Base-by-base conservation (phyloP, 2,329 filamentous ascomycete genomes). In the Hypoxylon sp. region DNA sequence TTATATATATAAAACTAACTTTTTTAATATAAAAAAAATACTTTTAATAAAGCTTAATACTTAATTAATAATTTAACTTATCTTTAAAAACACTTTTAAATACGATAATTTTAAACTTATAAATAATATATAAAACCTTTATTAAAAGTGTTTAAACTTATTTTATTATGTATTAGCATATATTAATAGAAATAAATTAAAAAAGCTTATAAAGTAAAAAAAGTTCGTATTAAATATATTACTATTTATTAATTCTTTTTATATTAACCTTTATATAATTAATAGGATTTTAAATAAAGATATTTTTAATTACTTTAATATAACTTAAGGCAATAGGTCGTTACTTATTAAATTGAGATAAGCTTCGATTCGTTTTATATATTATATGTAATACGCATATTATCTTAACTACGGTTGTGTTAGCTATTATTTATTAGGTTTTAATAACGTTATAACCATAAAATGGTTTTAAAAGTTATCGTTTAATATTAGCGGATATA, bases 1-100 rank as follows among this genome's bases (percentile, higher is more conserved):
- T 24, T 26, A 48, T 13, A 13, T 48, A 26, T 48, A 26, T 24
- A 24, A 48, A 48, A 48, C 19, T 1, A 48, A 48, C 29, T 48
- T 11, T 48, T 48, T 26, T 11, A 48, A 48, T 13, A 13, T 48
- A 13, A 48, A 48, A 24, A 14, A 48, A 26, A 8, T 48, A 9
- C 24, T 48, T 29, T 48, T 48, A 48, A 48, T 26, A 29, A 48
- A 48, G 24, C 14, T 26, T 48, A 48, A 48, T 48, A 48, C 29
- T 26, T 48, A 48, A 48, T 24, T 48, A 26, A 48, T 19, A 26
- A 48, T 48, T 48, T 3, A 8, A 5, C 13, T 48, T 24, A 24
- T 48, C 4, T 5, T 48, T 48, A 13, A 48, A 48, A 24, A 24
- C 13, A 13, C 29, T 5, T 48, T 48, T 48, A 26, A 26, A 24